phyloP scores from a whole-genome alignment of 805 yeast species.

The Groenewaldozyma salmanticensis region DNA sequence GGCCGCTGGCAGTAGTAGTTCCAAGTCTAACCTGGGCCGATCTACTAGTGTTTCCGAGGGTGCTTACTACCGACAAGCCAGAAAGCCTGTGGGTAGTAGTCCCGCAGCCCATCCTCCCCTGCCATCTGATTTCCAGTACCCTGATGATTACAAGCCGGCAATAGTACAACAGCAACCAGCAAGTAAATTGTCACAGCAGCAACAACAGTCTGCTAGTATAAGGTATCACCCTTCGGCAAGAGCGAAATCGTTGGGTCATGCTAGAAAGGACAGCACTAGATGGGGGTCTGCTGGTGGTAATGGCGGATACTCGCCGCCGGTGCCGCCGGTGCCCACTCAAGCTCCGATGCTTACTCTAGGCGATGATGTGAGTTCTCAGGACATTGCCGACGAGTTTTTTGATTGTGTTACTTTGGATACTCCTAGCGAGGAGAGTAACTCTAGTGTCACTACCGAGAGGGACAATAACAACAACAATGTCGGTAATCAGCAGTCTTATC shows the following conservation, averaged over 20 bases:
- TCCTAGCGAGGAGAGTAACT: slow-evolving; percentile 6
- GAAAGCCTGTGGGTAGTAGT: slow-evolving; percentile 17
- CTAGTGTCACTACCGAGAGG: slow-evolving; percentile 1
- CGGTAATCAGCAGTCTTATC: not conserved
- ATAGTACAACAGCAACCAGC: not conserved
- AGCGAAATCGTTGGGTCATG: slow-evolving; percentile 81
- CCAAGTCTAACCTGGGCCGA: slow-evolving; percentile 1
- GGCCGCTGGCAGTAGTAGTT: not conserved
- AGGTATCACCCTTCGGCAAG: slow-evolving; percentile 74
- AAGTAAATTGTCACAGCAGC: too few relatives aligned
- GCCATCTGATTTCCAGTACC: slow-evolving; percentile 12
- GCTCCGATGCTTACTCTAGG: not conserved
- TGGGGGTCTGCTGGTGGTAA: slow-evolving; percentile 1
- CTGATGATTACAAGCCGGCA: slow-evolving; percentile 2
- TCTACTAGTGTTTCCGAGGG: slow-evolving; percentile 16
- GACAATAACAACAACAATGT: too few relatives aligned
- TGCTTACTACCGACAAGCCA: slow-evolving; percentile 9
- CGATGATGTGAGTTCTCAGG: slow-evolving; percentile 6
- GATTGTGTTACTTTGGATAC: slow-evolving; percentile 15
- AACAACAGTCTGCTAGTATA: not conserved
- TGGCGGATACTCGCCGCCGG: not conserved
- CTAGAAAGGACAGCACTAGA: slow-evolving; percentile 7
- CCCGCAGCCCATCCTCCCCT: slow-evolving; percentile 11
- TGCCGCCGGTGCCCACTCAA: not conserved
- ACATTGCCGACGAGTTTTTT: slow-evolving; percentile 16